A percentile compares a stretch with the other conserved stretches of the same genome.
Conservation (phyloP, 768 basidiomycete species). For the Floccularia luteovirens region DNA sequence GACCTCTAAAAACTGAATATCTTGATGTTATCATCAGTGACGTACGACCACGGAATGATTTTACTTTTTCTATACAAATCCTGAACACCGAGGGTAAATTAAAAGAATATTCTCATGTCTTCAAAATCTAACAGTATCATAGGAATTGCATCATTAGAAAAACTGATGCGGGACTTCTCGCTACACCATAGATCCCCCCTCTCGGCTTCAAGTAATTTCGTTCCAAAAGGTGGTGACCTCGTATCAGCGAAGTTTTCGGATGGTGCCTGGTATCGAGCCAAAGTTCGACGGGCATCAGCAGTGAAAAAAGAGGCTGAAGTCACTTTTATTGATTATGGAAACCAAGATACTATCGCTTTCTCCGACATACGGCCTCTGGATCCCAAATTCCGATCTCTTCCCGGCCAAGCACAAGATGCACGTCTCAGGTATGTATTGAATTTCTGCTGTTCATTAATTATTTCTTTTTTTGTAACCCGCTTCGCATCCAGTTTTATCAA, state of each 20-base stretch:
- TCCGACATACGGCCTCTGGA: constrained; percentile 85
- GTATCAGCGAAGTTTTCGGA: constrained; percentile 95
- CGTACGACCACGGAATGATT: constrained; percentile 63
- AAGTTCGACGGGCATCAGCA: constrained; percentile 78
- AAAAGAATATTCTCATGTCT: neutral
- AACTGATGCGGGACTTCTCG: constrained; percentile 92
- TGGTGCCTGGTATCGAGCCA: constrained; percentile 94
- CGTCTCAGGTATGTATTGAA: constrained; percentile 56
- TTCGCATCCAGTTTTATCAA: constrained; percentile 66
- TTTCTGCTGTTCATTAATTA: neutral
- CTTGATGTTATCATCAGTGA: constrained; percentile 91
- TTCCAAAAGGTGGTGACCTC: constrained; percentile 79
- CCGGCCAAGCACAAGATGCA: constrained; percentile 93
- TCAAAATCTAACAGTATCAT: constrained; percentile 2
- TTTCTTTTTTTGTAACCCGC: constrained; percentile 1
- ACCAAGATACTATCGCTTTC: constrained; percentile 84
- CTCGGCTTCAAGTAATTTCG: constrained; percentile 56
- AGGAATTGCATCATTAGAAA: constrained; percentile 91
- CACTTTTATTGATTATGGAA: constrained; percentile 93
- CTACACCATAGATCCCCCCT: constrained; percentile 69
- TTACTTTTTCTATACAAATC: constrained; percentile 89
- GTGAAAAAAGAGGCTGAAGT: constrained; percentile 93
- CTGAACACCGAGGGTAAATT: constrained; percentile 82
- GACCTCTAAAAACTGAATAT: constrained; percentile 73
- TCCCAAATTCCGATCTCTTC: constrained; percentile 79